Conservation (phyloP, 768 basidiomycete species). For the Udeniomyces megalosporus region DNA sequence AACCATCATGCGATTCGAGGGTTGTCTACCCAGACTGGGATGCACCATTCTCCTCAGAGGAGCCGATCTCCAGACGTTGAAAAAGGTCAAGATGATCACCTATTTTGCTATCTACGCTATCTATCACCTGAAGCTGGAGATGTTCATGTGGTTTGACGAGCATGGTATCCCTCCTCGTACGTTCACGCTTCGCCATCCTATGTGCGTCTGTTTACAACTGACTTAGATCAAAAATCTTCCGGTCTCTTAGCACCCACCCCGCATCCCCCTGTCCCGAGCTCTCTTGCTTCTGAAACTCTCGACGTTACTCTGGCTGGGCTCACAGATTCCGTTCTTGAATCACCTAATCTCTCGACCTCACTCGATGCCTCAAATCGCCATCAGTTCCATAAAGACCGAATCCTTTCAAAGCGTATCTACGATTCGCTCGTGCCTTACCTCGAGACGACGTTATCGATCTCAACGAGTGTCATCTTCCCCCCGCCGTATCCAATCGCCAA, state of each 20-base stretch:
- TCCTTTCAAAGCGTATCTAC: slow-evolving; percentile 58
- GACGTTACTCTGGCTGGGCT: slow-evolving; percentile 34
- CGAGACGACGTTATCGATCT: slow-evolving; percentile 79
- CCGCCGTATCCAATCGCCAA: slow-evolving; percentile 73
- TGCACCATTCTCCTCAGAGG: slow-evolving; percentile 88
- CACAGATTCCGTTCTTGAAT: slow-evolving; percentile 17
- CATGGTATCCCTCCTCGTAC: slow-evolving; percentile 1
- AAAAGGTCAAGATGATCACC: slow-evolving; percentile 78
- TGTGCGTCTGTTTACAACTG: background rate
- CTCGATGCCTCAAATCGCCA: background rate
- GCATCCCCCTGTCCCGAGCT: background rate
- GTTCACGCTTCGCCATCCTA: background rate
- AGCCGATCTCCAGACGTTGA: slow-evolving; percentile 60
- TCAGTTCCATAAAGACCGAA: slow-evolving; percentile 22
- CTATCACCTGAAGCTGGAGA: slow-evolving; percentile 30
- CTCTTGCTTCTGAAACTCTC: background rate
- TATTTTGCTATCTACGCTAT: slow-evolving; percentile 83
- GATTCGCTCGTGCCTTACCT: slow-evolving; percentile 68
- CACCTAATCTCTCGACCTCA: slow-evolving; percentile 1
- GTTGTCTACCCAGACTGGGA: slow-evolving; percentile 79
- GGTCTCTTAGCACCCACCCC: slow-evolving; percentile 26
- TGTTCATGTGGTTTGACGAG: slow-evolving; percentile 15
- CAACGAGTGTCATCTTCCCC: slow-evolving; percentile 76
- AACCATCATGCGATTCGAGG: slow-evolving; percentile 96
- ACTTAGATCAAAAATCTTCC: slow-evolving; percentile 34